Conservation (phyloP, 2,329 filamentous ascomycete species). For the Phialemoniopsis sp. region DNA sequence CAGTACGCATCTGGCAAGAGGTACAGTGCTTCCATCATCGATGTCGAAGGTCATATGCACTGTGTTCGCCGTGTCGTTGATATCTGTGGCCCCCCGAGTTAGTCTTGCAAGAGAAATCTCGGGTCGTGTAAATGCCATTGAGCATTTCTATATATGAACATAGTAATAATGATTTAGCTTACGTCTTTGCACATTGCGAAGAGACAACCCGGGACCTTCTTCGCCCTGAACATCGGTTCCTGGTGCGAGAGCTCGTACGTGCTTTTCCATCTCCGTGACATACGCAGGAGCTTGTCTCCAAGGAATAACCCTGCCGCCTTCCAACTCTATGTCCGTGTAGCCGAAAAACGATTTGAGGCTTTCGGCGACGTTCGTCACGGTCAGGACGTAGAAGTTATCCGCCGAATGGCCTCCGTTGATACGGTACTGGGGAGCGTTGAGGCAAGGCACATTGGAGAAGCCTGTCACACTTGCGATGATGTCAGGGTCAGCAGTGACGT, state of each 20-base stretch:
- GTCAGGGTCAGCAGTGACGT: not conserved
- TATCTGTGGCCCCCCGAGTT: constrained; percentile 1
- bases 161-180: too few species aligned
- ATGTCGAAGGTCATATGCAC: constrained; percentile 8
- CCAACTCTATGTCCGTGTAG: constrained; percentile 11
- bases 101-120: too few species aligned
- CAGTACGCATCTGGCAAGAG: too few species aligned
- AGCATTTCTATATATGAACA: too few species aligned
- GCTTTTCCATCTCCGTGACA: not conserved
- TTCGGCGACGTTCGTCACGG: constrained; percentile 9
- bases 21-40: too few species aligned
- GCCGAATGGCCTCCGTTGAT: constrained; percentile 13
- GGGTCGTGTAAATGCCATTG: too few species aligned
- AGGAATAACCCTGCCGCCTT: not conserved
- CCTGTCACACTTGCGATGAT: constrained; percentile 1
- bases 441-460: constrained; percentile 9
- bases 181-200: constrained; percentile 6
- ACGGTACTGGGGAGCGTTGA: constrained; percentile 5
- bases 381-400: constrained; percentile 13
- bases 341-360: constrained; percentile 13
- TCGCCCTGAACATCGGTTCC: not conserved
- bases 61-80: constrained; percentile 8
- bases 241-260: too few species aligned
- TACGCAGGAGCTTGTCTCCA: not conserved
- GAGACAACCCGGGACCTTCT: not conserved